Conservation (phyloP, 1,139 yeast species). For the Nadsonia starkeyi-henricii region DNA sequence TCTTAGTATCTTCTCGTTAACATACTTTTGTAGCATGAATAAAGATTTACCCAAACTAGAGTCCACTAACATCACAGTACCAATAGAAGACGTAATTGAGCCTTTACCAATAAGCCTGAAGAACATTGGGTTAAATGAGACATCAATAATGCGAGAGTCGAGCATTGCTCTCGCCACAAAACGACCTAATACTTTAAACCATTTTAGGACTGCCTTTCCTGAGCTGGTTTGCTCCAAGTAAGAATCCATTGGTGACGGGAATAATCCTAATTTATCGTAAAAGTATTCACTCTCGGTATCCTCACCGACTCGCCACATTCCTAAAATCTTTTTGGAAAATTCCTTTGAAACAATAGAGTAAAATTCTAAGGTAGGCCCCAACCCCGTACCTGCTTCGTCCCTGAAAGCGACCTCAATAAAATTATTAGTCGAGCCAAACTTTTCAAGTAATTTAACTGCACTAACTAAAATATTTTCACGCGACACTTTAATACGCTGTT, state of each 20-base stretch:
- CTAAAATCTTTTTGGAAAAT: slow-evolving; percentile 42
- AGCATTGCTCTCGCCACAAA: slow-evolving; percentile 77
- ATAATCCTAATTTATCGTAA: slow-evolving; percentile 39
- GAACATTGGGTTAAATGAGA: slow-evolving; percentile 60
- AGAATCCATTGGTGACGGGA: slow-evolving; percentile 51
- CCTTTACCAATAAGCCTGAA: slow-evolving; percentile 26
- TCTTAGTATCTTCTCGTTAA: slow-evolving; percentile 19
- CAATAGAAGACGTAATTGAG: slow-evolving; percentile 23
- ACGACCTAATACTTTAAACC: slow-evolving; percentile 61
- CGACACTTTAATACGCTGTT: slow-evolving; percentile 71
- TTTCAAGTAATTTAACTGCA: slow-evolving; percentile 64
- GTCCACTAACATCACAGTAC: slow-evolving; percentile 40
- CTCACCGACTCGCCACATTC: slow-evolving; percentile 55
- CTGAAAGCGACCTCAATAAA: slow-evolving; percentile 76
- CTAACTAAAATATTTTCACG: slow-evolving; percentile 61
- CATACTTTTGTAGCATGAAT: slow-evolving; percentile 34
- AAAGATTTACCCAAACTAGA: slow-evolving; percentile 48
- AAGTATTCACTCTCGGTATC: slow-evolving; percentile 31
- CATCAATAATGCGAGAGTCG: slow-evolving; percentile 77
- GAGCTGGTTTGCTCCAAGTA: slow-evolving; percentile 23
- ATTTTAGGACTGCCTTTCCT: slow-evolving; percentile 33
- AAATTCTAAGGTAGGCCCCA: slow-evolving; percentile 92
- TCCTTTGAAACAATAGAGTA: slow-evolving; percentile 71
- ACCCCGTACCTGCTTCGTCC: slow-evolving; percentile 91
- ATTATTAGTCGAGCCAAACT: slow-evolving; percentile 70